A percentile compares a stretch with the other conserved stretches of the same genome.
Evolutionary conservation across 2,329 filamentous ascomycete genomes (phyloP).

Genomic region (Fusarium falciforme): DNA sequence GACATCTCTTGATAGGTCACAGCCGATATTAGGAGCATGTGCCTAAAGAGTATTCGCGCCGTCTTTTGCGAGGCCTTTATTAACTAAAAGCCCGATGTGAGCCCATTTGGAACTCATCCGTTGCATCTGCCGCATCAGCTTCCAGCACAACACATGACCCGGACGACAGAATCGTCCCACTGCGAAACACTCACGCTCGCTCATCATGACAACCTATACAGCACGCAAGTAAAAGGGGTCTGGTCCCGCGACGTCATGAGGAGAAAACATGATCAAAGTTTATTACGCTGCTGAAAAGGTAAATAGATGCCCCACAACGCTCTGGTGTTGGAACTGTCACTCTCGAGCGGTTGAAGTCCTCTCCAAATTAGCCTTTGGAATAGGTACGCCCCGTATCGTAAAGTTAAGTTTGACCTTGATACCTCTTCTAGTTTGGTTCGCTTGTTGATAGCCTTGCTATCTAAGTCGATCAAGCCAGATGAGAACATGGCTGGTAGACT

Average conservation of each 20-base stretch:
- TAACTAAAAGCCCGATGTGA: constrained; percentile 14
- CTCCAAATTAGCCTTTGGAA: background rate
- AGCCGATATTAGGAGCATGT: background rate
- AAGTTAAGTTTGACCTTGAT: background rate
- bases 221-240: background rate
- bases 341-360: background rate
- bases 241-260: constrained; percentile 1
- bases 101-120: constrained; percentile 8
- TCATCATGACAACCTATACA: constrained; percentile 6
- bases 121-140: constrained; percentile 3
- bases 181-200: constrained; percentile 12
- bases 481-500: background rate
- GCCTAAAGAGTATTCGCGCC: background rate
- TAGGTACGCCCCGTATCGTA: background rate
- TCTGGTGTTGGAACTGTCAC: background rate
- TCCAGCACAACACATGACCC: constrained; percentile 21
- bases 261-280: constrained; percentile 40
- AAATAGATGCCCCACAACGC: background rate
- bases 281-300: constrained; percentile 35
- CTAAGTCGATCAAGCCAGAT: background rate
- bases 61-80: background rate
- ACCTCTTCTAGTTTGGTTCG: background rate
- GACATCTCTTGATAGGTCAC: constrained; percentile 19
- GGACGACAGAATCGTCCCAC: constrained; percentile 9
- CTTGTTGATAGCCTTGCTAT: background rate